These are phyloP conservation scores for Euphorbia peplus DNA, from an alignment of 345 rosid species.

Conservation along the genomic window DNA sequence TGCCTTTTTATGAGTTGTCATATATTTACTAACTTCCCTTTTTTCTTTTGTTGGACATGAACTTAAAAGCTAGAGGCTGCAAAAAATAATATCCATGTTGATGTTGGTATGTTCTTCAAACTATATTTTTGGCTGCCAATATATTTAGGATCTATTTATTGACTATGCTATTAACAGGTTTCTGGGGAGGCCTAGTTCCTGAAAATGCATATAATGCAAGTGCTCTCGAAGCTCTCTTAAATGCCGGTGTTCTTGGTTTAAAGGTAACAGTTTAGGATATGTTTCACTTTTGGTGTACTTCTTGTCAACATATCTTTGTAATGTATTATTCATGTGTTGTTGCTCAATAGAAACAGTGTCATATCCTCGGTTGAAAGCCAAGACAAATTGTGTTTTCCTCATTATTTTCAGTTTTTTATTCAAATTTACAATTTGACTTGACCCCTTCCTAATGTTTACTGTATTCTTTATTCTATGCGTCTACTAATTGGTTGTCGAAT, in stretches of 20 bases:
- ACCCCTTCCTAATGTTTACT: neutral
- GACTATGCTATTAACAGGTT: constrained; percentile 46
- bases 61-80: constrained; percentile 67
- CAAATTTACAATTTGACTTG: neutral
- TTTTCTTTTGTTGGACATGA: constrained; percentile 18
- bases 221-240: constrained; percentile 65
- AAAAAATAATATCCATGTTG: constrained; percentile 61
- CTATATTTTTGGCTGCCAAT: constrained; percentile 14
- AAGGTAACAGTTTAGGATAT: constrained; percentile 48
- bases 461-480: neutral
- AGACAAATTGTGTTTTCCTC: neutral
- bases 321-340: neutral
- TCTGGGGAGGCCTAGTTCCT: constrained; percentile 98
- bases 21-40: constrained; percentile 10
- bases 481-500: neutral
- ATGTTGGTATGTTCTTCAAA: constrained; percentile 66
- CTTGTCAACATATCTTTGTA: neutral
- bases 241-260: constrained; percentile 88
- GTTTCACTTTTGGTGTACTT: neutral
- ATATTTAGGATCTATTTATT: constrained; percentile 2
- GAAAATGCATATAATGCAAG: constrained; percentile 77
- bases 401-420: neutral
- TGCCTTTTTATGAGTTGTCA: neutral
- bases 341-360: neutral
- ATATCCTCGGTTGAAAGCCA: neutral